A percentile compares a stretch with the other conserved stretches of the same genome.
Evolutionary conservation across 495 filamentous ascomycete genomes (phyloP).

Genomic region (Thozetella sp.): DNA sequence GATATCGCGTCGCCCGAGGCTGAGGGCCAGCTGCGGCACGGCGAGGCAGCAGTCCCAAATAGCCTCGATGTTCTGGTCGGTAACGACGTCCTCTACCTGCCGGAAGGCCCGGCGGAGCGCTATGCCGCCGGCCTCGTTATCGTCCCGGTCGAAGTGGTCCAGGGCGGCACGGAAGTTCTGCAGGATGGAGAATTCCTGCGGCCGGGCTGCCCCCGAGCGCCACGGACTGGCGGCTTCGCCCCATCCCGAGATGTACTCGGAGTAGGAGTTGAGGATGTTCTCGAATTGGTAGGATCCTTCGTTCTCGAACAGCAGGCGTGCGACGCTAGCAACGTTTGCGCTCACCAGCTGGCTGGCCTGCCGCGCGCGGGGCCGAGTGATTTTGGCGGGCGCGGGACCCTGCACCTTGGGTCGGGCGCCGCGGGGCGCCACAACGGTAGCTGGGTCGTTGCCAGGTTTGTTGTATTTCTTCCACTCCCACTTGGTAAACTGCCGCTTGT

Average conservation of each 20-base stretch:
- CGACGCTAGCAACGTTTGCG: neutral
- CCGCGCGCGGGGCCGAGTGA: neutral
- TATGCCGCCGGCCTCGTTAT: conserved; percentile 10
- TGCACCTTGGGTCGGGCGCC: neutral
- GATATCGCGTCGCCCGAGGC: neutral
- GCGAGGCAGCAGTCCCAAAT: conserved; percentile 35
- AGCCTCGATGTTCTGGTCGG: conserved; percentile 19
- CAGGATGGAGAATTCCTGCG: conserved; percentile 15
- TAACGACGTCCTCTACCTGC: conserved; percentile 20
- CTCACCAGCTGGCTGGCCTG: neutral
- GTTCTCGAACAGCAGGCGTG: conserved; percentile 7
- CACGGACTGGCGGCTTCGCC: conserved; percentile 8
- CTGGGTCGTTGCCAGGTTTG: conserved; percentile 11
- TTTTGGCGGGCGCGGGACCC: too few species aligned
- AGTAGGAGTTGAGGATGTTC: conserved; percentile 6
- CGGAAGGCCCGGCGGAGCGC: conserved; percentile 22
- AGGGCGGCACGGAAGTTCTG: conserved; percentile 21
- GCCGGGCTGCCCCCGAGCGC: neutral
- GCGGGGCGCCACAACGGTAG: neutral
- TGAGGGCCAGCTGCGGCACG: conserved; percentile 26
- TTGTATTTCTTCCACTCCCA: conserved; percentile 38
- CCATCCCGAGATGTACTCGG: conserved; percentile 15
- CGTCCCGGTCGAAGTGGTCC: conserved; percentile 11
- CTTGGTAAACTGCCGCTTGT: conserved; percentile 34
- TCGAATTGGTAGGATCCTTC: conserved; percentile 10